Evolutionary conservation across 1,139 yeast genomes (phyloP), one percentile per base, ranked within the genome.

Genomic region (Yamadazyma atlantica): DNA sequence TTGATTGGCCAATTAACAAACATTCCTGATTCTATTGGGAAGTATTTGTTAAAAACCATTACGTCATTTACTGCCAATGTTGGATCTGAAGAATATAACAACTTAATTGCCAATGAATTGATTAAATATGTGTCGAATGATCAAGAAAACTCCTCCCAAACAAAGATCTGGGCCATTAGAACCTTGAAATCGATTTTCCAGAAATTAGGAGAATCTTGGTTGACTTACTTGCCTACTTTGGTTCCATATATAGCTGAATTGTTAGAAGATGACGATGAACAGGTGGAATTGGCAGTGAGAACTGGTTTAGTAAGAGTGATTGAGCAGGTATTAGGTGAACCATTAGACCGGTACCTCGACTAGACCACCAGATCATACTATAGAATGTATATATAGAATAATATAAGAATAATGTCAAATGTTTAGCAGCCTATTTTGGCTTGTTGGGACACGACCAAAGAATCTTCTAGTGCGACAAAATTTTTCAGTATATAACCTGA

Each of bases 211-310:
- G 97, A 92, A 55, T 89, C 83, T 59, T 92, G 98, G 98, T 76
- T 92, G 46, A 69, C 84, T 27, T 75, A 86, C 69, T 74, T 92
- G 55, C 98, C 98, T 18, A 96, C 92, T 54, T 75, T 92, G 53
- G 95, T 94, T 45, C 99, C 99, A 30, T 77, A 88, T 46, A 87
- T 92, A 60, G 97, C 97, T 4, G 99, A 92, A 63, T 69, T 94
- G 44, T 73, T 92, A 46, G 98, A 92, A 58, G 97, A 90, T 58
- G 97, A 92, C 44, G 95, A 90, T 47, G 98, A 94, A 61, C 80
- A 77, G 34, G 96, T 94, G 22, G 98, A 92, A 62, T 60, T 80
- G 57, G 97, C 88, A 61, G 96, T 89, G 4, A 84, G 97, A 66
- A 77, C 82, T 33, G 95, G 95, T n/a, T 74, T 92, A 48, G 96